Evolutionary conservation across 441 rosid species (phyloP), one percentile per base, ranked within the genome.

Genomic region (Populus hybrid): DNA sequence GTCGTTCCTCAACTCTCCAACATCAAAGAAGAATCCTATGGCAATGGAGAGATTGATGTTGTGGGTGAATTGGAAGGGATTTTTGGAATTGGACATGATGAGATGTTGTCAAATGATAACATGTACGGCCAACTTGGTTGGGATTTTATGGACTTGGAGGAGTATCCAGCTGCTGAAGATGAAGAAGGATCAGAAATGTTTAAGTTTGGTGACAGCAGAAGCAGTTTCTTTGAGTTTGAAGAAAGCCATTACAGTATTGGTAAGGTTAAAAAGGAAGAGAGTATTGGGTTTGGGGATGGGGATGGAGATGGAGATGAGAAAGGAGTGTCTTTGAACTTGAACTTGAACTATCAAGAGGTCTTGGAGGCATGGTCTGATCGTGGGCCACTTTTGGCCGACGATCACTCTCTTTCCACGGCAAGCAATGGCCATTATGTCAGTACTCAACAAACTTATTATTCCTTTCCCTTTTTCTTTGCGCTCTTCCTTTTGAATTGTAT

Each of bases 311-410:
- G 32, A 30, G 32, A 30, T 30, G 32, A 82, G n/a, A 83, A 80
- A n/a, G 81, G 67, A 61, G 72, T 81, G 28, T 78, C 82, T 77
- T 80, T 92, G 85, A 92, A 89, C 70, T 79, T 92, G 85, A 92
- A 92, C 68, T 78, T 92, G 85, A 92, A 92, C 82, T 91, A 92
- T 85, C 92, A 92, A 81, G 87, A 90, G 32, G 93, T 92, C 8
- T 79, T 92, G 82, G 90, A 90, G 80, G 97, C 97, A n/a, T 92
- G 94, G 94, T 89, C 90, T 59, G 90, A 92, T 78, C 87, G 87
- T n/a, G 85, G 87, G 14, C 77, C 88, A 21, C 85, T 87, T 2
- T 81, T 81, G 90, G 86, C 88, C 14, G 83, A 85, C 53, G 78
- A 77, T 64, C 75, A 18, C 72, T 72, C 83, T 69, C 68, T 73